Percentiles rank a stretch among this genome's conserved stretches.
phyloP scores from a whole-genome alignment of 306 rosid genomes.

The Rosa multiflora region DNA sequence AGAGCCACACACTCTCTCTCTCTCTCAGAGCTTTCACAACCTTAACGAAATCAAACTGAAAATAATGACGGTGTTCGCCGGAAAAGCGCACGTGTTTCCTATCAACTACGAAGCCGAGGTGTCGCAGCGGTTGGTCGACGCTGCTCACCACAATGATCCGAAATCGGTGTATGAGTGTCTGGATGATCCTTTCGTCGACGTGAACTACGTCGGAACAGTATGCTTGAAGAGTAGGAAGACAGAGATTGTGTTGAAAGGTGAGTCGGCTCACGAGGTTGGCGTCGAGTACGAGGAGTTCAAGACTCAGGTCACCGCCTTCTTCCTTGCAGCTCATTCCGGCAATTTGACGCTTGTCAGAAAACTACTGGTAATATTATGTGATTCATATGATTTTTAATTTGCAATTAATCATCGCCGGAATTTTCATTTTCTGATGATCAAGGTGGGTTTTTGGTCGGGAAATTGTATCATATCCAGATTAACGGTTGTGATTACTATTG shows the following conservation, averaged over 20 bases:
- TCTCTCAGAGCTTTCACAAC: neutral
- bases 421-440: neutral
- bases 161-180: conserved; percentile 33
- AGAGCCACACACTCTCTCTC: neutral
- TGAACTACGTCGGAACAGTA: conserved; percentile 64
- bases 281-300: conserved; percentile 56
- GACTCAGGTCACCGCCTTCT: conserved; percentile 66
- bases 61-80: conserved; percentile 32
- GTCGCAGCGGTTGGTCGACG: conserved; percentile 57
- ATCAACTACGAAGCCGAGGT: conserved; percentile 43
- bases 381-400: neutral
- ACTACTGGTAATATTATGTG: conserved; percentile 24
- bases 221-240: conserved; percentile 48
- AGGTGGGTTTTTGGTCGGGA: neutral
- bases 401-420: neutral
- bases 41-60: neutral
- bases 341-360: conserved; percentile 47
- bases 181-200: conserved; percentile 43
- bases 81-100: conserved; percentile 43
- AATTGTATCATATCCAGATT: neutral
- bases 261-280: conserved; percentile 47
- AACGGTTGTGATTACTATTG: neutral
- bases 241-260: conserved; percentile 50
- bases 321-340: conserved; percentile 59
- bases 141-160: conserved; percentile 32